phyloP scores from a whole-genome alignment of 1,139 yeast genomes.

The Pichia sp. region DNA sequence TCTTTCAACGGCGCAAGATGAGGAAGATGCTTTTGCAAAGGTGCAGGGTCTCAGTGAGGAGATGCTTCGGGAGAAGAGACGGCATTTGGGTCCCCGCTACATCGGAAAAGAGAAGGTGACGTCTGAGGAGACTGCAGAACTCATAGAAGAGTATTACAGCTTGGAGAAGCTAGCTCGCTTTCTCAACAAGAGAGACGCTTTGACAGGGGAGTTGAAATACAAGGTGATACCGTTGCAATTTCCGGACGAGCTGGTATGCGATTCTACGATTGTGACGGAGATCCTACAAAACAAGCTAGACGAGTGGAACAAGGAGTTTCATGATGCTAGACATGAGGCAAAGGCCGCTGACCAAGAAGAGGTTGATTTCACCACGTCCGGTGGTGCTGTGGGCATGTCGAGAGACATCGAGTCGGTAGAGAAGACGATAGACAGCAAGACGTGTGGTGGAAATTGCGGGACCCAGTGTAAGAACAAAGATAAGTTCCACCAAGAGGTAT shows the following conservation, averaged over 20 bases:
- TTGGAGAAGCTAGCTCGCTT: constrained; percentile 42
- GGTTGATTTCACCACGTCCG: constrained; percentile 14
- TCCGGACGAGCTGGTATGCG: constrained; percentile 76
- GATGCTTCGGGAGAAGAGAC: constrained; percentile 19
- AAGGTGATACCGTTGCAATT: constrained; percentile 75
- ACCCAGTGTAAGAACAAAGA: constrained; percentile 23
- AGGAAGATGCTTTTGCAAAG: constrained; percentile 26
- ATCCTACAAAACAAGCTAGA: constrained; percentile 38
- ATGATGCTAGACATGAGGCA: constrained; percentile 16
- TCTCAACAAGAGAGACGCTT: constrained; percentile 34
- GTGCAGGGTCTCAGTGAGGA: constrained; percentile 16
- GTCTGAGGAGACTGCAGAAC: constrained; percentile 30
- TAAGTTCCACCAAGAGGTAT: constrained; percentile 37
- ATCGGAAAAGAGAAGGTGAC: constrained; percentile 13
- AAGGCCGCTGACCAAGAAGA: constrained; percentile 4
- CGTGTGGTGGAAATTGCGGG: constrained; percentile 28
- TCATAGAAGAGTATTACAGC: constrained; percentile 48
- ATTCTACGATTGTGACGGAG: constrained; percentile 67
- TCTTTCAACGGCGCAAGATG: constrained; percentile 33
- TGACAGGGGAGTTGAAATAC: constrained; percentile 33
- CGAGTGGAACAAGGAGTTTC: constrained; percentile 12
- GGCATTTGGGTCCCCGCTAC: constrained; percentile 28
- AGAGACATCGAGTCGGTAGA: constrained; percentile 19
- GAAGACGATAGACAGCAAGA: constrained; percentile 15
- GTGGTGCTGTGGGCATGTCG: constrained; percentile 6